These are phyloP conservation scores for Cladorrhinum sp. DNA, from an alignment of 2,329 filamentous ascomycete species.

Conservation along the genomic window DNA sequence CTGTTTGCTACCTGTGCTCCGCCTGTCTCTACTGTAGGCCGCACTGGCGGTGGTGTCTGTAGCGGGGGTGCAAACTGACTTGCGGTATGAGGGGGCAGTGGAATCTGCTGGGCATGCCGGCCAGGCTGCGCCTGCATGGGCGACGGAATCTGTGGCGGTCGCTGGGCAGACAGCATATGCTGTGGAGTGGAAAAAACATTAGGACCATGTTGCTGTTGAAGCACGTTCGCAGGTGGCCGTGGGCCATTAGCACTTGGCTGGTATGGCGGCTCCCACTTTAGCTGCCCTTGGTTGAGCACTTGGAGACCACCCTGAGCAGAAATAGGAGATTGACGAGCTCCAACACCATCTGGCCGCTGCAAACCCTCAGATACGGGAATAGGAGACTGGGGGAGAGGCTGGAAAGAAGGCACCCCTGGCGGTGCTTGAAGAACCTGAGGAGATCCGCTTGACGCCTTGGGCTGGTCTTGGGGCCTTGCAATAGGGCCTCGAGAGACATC, in stretches of 20 bases:
- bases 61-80: constrained; percentile 36
- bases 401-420: constrained; percentile 34
- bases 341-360: constrained; percentile 35
- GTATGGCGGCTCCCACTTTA: constrained; percentile 43
- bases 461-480: constrained; percentile 9
- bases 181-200: constrained; percentile 5
- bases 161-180: constrained; percentile 11
- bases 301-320: constrained; percentile 25
- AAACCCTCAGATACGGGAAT: constrained; percentile 31
- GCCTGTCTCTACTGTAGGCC: constrained; percentile 18
- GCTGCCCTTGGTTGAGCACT: constrained; percentile 31
- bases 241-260: constrained; percentile 28
- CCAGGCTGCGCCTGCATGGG: constrained; percentile 21
- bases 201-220: constrained; percentile 6
- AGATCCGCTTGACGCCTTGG: constrained; percentile 19
- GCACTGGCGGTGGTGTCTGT: constrained; percentile 33
- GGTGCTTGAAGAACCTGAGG: constrained; percentile 40
- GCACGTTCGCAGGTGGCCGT: constrained; percentile 6
- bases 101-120: constrained; percentile 18
- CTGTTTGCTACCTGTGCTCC: neutral
- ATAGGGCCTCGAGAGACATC: constrained; percentile 1
- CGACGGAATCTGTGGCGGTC: constrained; percentile 12
- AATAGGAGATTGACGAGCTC: constrained; percentile 31
- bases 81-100: constrained; percentile 26
- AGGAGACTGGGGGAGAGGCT: constrained; percentile 29